phyloP scores from a whole-genome alignment of 116 monocot genomes.

The Trichopus zeylanicus region DNA sequence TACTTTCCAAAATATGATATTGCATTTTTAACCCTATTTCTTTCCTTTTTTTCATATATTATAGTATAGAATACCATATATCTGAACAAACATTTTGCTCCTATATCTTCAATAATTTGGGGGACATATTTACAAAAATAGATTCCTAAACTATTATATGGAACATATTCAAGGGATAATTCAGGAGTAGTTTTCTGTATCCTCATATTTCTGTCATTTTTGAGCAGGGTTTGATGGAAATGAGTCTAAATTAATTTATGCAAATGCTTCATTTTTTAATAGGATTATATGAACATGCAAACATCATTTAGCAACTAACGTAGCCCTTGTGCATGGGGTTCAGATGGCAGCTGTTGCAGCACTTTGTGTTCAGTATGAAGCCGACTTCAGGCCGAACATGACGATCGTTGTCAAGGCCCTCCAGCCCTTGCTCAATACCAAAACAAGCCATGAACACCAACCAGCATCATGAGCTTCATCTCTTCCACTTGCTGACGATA shows the following conservation, averaged over 20 bases:
- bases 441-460: constrained; percentile 1
- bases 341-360: constrained; percentile 55
- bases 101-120: background rate
- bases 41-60: background rate
- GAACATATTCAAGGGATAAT: background rate
- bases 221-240: too few relatives aligned
- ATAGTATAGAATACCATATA: too few relatives aligned
- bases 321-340: too few relatives aligned
- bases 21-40: background rate
- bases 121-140: background rate
- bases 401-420: constrained; percentile 40
- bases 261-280: too few relatives aligned
- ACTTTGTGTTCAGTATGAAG: constrained; percentile 39
- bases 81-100: too few relatives aligned
- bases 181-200: too few relatives aligned
- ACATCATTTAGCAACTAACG: too few relatives aligned
- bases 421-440: constrained; percentile 21
- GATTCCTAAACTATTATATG: background rate
- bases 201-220: too few relatives aligned
- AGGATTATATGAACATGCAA: too few relatives aligned
- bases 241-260: too few relatives aligned
- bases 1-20: background rate
- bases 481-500: too few relatives aligned
- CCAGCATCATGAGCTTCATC: too few relatives aligned
- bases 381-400: constrained; percentile 46